A percentile compares a stretch with the other conserved stretches of the same genome.
phyloP scores from a whole-genome alignment of 306 rosid species.

The Erythrophleum fordii region DNA sequence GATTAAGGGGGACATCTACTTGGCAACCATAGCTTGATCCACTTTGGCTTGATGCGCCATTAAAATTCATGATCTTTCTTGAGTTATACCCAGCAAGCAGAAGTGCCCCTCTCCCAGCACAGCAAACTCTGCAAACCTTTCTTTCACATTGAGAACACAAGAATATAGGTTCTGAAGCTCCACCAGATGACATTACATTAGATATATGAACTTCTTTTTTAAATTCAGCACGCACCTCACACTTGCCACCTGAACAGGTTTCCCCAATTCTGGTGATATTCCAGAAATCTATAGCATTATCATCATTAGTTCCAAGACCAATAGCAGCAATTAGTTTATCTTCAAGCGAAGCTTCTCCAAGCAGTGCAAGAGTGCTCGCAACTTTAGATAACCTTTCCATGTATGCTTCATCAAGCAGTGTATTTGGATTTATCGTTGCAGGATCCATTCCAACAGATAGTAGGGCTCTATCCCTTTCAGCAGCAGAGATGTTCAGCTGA shows the following conservation, averaged over 20 bases:
- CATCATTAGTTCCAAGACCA: slow-evolving; percentile 75
- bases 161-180: slow-evolving; percentile 53
- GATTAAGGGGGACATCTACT: slow-evolving; percentile 68
- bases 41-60: slow-evolving; percentile 65
- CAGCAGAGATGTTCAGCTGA: slow-evolving; percentile 86
- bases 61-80: slow-evolving; percentile 62
- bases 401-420: slow-evolving; percentile 70
- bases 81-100: slow-evolving; percentile 68
- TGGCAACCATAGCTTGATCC: slow-evolving; percentile 64
- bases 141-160: slow-evolving; percentile 87
- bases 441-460: slow-evolving; percentile 87
- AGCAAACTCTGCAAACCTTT: slow-evolving; percentile 90
- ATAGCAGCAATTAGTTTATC: slow-evolving; percentile 82
- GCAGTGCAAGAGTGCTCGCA: slow-evolving; percentile 81
- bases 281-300: slow-evolving; percentile 86
- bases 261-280: slow-evolving; percentile 76
- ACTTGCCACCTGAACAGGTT: slow-evolving; percentile 70
- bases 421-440: slow-evolving; percentile 83
- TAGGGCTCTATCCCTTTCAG: slow-evolving; percentile 93
- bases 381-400: slow-evolving; percentile 76
- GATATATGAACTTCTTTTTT: slow-evolving; percentile 45
- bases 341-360: slow-evolving; percentile 87
- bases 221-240: slow-evolving; percentile 86
- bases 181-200: slow-evolving; percentile 45
- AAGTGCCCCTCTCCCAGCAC: slow-evolving; percentile 96